Percentiles rank a stretch among this genome's conserved stretches.
Conservation (phyloP, 2,329 filamentous ascomycete genomes). For the Trichoderma sp. region DNA sequence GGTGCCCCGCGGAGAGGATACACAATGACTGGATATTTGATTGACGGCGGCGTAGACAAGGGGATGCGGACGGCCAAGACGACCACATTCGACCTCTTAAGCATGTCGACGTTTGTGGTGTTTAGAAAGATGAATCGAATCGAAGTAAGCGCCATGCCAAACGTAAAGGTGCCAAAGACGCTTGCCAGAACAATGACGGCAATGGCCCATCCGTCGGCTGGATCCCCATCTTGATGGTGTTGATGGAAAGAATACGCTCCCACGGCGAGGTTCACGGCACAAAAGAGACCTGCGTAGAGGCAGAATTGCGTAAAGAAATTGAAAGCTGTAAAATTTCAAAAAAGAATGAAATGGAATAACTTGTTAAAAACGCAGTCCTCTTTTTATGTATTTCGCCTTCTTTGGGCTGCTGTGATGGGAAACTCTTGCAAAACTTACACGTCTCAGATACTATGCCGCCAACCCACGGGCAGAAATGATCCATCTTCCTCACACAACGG, state of each 20-base stretch:
- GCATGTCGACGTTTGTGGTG: slow-evolving; percentile 80
- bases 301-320: slow-evolving; percentile 94
- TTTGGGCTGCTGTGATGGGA: background rate
- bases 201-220: slow-evolving; percentile 64
- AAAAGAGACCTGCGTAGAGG: slow-evolving; percentile 71
- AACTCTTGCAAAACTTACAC: slow-evolving; percentile 48
- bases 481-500: slow-evolving; percentile 86
- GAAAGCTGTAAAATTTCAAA: slow-evolving; percentile 56
- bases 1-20: slow-evolving; percentile 56
- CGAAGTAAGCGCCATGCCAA: slow-evolving; percentile 75
- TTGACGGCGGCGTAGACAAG: slow-evolving; percentile 47
- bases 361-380: background rate
- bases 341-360: background rate
- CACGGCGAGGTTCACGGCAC: slow-evolving; percentile 64
- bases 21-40: slow-evolving; percentile 56
- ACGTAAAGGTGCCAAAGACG: slow-evolving; percentile 80
- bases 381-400: background rate
- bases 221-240: slow-evolving; percentile 47
- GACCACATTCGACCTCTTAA: slow-evolving; percentile 66
- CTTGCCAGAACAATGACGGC: slow-evolving; percentile 67
- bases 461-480: slow-evolving; percentile 97
- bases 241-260: slow-evolving; percentile 66
- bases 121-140: slow-evolving; percentile 72
- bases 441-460: slow-evolving; percentile 88
- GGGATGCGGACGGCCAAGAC: slow-evolving; percentile 76